Evolutionary conservation across 2,329 filamentous ascomycete genomes (phyloP).

Genomic region (Raffaelea albimanens): DNA sequence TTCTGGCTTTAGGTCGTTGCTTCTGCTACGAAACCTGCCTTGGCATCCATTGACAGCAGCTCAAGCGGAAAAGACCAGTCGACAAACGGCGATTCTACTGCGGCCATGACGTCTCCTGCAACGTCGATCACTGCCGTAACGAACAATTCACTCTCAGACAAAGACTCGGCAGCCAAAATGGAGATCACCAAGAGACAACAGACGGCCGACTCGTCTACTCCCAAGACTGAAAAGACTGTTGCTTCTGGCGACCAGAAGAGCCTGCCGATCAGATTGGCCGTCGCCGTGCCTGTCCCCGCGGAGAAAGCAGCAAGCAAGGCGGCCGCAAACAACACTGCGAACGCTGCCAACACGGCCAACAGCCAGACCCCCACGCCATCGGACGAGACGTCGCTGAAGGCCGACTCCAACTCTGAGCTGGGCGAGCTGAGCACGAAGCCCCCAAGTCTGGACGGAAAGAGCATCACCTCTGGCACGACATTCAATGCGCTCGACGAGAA

Average conservation of each 20-base stretch:
- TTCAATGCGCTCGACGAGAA: conserved; percentile 90
- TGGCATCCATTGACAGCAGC: neutral
- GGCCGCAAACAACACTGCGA: conserved; percentile 24
- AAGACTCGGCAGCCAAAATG: neutral
- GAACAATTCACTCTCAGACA: neutral
- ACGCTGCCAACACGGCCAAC: conserved; percentile 17
- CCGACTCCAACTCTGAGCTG: conserved; percentile 54
- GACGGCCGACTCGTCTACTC: too few species aligned
- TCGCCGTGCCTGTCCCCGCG: too few species aligned
- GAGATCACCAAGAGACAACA: too few species aligned
- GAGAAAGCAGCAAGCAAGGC: too few species aligned
- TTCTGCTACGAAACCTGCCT: conserved; percentile 6
- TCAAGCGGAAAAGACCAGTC: neutral
- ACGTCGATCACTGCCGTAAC: neutral
- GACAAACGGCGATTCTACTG: neutral
- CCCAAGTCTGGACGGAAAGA: conserved; percentile 86
- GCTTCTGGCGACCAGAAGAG: too few species aligned
- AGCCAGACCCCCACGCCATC: conserved; percentile 39
- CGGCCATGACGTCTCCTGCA: neutral
- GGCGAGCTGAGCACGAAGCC: conserved; percentile 67
- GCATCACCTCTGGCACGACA: conserved; percentile 85
- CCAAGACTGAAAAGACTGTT: conserved; percentile 35
- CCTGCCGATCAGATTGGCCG: too few species aligned
- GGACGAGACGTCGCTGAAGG: conserved; percentile 45
- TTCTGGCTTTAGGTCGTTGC: conserved; percentile 12